These are phyloP conservation scores for Hirschfeldia incana DNA, from an alignment of 345 rosid species.

Conservation along the genomic window DNA sequence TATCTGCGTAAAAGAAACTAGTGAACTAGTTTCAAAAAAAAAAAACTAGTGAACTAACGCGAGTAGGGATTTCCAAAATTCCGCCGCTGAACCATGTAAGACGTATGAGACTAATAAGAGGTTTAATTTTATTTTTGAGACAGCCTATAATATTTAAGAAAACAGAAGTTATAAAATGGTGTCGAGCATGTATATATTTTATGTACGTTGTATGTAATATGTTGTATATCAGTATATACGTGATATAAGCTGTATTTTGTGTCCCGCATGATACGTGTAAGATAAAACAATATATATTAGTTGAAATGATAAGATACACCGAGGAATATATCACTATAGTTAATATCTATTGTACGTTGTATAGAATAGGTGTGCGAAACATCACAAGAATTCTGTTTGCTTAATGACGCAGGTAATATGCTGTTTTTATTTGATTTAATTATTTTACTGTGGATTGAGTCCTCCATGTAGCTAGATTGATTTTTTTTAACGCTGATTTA, in stretches of 20 bases:
- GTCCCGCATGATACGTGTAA: slow-evolving; percentile 25
- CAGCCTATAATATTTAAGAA: not conserved
- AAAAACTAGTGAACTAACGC: not conserved
- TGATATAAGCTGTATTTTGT: slow-evolving; percentile 17
- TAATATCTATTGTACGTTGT: slow-evolving; percentile 25
- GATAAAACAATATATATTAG: slow-evolving; percentile 16
- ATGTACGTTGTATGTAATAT: too few relatives aligned
- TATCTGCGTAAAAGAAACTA: not conserved
- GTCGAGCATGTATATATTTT: not conserved
- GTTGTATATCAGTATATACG: not conserved
- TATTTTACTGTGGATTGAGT: not conserved
- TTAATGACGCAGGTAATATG: slow-evolving; percentile 21
- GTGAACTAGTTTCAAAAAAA: not conserved
- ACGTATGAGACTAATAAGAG: slow-evolving; percentile 8
- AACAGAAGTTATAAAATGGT: not conserved
- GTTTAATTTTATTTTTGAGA: too few relatives aligned
- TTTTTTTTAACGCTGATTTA: not conserved
- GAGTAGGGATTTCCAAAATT: not conserved
- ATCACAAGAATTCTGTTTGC: slow-evolving; percentile 10
- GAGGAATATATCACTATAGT: slow-evolving; percentile 14
- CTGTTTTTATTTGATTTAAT: not conserved
- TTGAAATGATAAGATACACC: slow-evolving; percentile 7
- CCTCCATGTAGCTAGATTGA: not conserved
- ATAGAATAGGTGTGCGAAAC: slow-evolving; percentile 21
- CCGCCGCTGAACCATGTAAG: slow-evolving; percentile 7